Evolutionary conservation across 108 stramenopile species (phyloP).

Genomic region (Cyclotella atomus): DNA sequence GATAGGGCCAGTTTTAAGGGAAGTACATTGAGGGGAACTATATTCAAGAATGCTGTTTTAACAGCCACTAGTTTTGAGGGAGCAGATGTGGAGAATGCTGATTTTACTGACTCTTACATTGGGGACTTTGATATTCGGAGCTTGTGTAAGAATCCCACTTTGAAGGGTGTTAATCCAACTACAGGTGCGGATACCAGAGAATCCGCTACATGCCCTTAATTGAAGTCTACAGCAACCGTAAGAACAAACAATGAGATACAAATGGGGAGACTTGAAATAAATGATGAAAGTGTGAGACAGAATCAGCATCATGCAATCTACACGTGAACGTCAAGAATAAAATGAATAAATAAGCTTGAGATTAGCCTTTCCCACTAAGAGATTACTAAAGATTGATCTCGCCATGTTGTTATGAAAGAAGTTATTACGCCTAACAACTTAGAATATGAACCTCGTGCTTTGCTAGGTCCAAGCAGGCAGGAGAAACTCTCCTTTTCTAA

Average conservation of each 20-base stretch:
- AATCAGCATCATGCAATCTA: no score
- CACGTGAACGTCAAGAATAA: no score
- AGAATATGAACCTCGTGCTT: no score
- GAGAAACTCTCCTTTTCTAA: no score
- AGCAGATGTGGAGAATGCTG: slow-evolving; percentile 90
- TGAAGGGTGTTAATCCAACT: slow-evolving; percentile 89
- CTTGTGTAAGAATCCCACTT: slow-evolving; percentile 95
- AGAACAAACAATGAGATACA: neutral
- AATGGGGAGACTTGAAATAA: no score
- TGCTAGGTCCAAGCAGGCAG: no score
- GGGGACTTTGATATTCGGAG: slow-evolving; percentile 91
- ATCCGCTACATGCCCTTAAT: slow-evolving; percentile 42
- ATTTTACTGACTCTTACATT: slow-evolving; percentile 92
- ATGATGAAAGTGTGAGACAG: no score
- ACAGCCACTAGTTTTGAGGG: slow-evolving; percentile 92
- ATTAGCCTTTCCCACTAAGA: no score
- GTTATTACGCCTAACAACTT: no score
- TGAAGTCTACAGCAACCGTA: neutral
- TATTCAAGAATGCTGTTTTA: slow-evolving; percentile 93
- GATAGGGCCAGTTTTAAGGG: slow-evolving; percentile 92
- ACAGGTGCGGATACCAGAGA: slow-evolving; percentile 83
- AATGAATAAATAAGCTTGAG: no score
- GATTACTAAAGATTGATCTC: no score
- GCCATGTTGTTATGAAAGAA: no score
- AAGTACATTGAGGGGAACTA: slow-evolving; percentile 74